Evolutionary conservation across 306 rosid species (phyloP).

Genomic region (Arachis hypogaea): DNA sequence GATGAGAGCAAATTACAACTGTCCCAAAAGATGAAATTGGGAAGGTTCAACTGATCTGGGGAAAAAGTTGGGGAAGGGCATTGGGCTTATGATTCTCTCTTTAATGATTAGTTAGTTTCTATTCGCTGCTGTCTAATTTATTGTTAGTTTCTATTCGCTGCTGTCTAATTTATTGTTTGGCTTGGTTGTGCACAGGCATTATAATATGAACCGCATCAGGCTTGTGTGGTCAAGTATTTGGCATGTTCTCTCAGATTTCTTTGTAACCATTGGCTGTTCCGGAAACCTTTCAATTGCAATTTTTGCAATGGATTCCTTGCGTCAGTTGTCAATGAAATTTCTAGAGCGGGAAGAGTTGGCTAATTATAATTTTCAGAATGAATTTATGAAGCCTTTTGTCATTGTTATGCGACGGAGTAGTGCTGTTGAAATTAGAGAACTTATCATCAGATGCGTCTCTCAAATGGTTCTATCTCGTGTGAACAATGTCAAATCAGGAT

Average conservation of each 20-base stretch:
- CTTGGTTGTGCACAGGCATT: conserved; percentile 72
- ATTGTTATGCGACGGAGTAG: conserved; percentile 95
- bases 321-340: conserved; percentile 98
- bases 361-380: conserved; percentile 97
- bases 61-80: not conserved
- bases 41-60: conserved; percentile 22
- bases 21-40: conserved; percentile 8
- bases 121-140: conserved; percentile 21
- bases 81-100: conserved; percentile 26
- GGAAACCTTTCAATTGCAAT: conserved; percentile 96
- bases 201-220: conserved; percentile 98
- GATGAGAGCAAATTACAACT: conserved; percentile 3
- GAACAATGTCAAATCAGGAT: conserved; percentile 98
- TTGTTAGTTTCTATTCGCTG: conserved; percentile 35
- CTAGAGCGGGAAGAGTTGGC: conserved; percentile 98
- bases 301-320: conserved; percentile 98
- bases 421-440: conserved; percentile 97
- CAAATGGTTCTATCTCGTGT: conserved; percentile 99
- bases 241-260: conserved; percentile 98
- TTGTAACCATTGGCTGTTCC: conserved; percentile 96
- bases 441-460: conserved; percentile 95
- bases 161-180: conserved; percentile 42
- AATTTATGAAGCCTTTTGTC: conserved; percentile 98
- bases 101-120: conserved; percentile 25
- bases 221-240: conserved; percentile 99